Evolutionary conservation across 495 filamentous ascomycete species (phyloP), one percentile per base, ranked within the genome.

Genomic region (Endocarpon pusillum): DNA sequence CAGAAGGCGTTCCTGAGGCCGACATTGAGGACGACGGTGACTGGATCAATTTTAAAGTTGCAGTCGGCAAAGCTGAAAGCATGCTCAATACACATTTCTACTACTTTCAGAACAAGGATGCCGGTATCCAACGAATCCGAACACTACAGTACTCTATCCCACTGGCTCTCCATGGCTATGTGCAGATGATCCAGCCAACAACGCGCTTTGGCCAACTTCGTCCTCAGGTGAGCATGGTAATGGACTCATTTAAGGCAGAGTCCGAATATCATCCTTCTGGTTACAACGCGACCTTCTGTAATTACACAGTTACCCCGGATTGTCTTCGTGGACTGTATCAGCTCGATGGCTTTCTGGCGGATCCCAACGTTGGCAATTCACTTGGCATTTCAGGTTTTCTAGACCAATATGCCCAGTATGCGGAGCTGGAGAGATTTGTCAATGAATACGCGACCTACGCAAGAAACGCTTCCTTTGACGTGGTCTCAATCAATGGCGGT

Each of bases 371-470:
- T 35, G 48, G 52, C 19, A 69, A 68, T 34, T 53, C 53, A 35
- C 51, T 83, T 11, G 78, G 75, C 7, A 64, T 89, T 27, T 75
- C 67, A 21, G 77, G 78, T 1, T 89, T 70, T 42, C 51, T 81
- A 1, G 69, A 76, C 25, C 66, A 83, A 42, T 75, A 66, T 43
- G 73, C 72, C 36, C 66, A 68, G 18, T 63, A 71, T 32, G 41
- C 47, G 17, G 76, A 81, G 42, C 60, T 78, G 2, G 34, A 55
- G 2, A 19, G 43, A 11, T 81, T 81, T 46, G 45, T 75, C 27
- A 18, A 47, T 10, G 43, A 44, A 20, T 72, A 66, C 42, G 54
- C 60, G 2, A 72, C 73, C 0, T 54, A 60, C 33, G 55, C 65
- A 3, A 42, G 49, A 2, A 53, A 56, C 3, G 57, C 63, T 29